Conservation (phyloP, 805 yeast species). For the Danielia reshetovae region DNA sequence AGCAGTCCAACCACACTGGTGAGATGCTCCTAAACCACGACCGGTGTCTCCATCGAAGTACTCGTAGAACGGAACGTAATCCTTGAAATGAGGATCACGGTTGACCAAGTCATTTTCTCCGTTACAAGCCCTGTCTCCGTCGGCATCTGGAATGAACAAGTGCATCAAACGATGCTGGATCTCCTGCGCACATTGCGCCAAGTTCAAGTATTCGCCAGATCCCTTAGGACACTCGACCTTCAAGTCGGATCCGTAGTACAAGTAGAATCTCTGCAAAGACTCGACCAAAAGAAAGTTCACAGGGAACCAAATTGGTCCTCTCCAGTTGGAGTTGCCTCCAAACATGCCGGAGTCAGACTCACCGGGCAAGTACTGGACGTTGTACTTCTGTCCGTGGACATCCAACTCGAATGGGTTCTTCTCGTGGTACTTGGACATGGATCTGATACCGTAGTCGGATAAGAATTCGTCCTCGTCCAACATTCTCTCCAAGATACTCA, state of each 20-base stretch:
- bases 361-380: constrained; percentile 76
- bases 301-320: constrained; percentile 98
- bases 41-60: constrained; percentile 94
- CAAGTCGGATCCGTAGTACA: constrained; percentile 82
- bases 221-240: constrained; percentile 87
- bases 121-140: constrained; percentile 71
- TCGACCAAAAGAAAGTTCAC: constrained; percentile 83
- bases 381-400: constrained; percentile 69
- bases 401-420: constrained; percentile 80
- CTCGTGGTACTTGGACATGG: constrained; percentile 81
- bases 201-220: constrained; percentile 67
- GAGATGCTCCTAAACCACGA: constrained; percentile 88
- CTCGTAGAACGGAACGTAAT: constrained; percentile 76
- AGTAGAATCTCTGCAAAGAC: constrained; percentile 78
- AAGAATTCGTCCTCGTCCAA: constrained; percentile 84
- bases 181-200: constrained; percentile 89
- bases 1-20: constrained; percentile 97
- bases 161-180: constrained; percentile 81
- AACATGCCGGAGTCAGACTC: constrained; percentile 90
- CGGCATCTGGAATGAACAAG: constrained; percentile 65
- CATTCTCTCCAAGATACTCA: constrained; percentile 72
- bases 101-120: constrained; percentile 56
- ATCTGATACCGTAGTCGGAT: constrained; percentile 81
- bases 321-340: constrained; percentile 96
- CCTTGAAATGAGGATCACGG: constrained; percentile 67